A percentile compares a stretch with the other conserved stretches of the same genome.
Evolutionary conservation across 768 basidiomycete species (phyloP).

Genomic region (Boletales sp.): DNA sequence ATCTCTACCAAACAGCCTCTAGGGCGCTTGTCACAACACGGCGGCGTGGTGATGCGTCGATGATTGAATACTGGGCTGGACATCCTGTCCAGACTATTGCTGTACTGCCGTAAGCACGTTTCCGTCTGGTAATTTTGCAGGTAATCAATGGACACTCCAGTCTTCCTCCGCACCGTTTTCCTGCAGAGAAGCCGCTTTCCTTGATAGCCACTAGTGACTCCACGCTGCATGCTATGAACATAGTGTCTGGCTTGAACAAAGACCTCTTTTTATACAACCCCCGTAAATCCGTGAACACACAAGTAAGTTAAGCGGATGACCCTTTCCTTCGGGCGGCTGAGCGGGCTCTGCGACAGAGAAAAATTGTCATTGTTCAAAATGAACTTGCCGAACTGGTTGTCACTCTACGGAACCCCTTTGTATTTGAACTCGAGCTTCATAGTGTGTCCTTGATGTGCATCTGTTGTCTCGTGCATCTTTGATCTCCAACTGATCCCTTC

Average conservation of each 20-base stretch:
- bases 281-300: conserved; percentile 52
- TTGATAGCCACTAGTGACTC: conserved; percentile 42
- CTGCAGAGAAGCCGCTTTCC: conserved; percentile 68
- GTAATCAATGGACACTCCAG: conserved; percentile 38
- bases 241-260: conserved; percentile 54
- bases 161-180: conserved; percentile 63
- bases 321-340: conserved; percentile 3
- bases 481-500: conserved; percentile 5
- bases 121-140: conserved; percentile 1
- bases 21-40: conserved; percentile 72
- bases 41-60: conserved; percentile 69
- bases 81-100: conserved; percentile 76
- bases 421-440: conserved; percentile 88
- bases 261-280: conserved; percentile 95
- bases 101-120: conserved; percentile 60
- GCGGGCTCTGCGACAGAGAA: conserved; percentile 35
- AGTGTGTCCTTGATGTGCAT: conserved; percentile 75
- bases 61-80: conserved; percentile 85
- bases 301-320: conserved; percentile 40
- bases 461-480: background rate
- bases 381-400: conserved; percentile 81
- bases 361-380: conserved; percentile 72
- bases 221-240: conserved; percentile 37
- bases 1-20: conserved; percentile 67
- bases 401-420: conserved; percentile 86